These are phyloP conservation scores for Dalbergia oliveri DNA, from an alignment of 306 rosid species.

Conservation along the genomic window DNA sequence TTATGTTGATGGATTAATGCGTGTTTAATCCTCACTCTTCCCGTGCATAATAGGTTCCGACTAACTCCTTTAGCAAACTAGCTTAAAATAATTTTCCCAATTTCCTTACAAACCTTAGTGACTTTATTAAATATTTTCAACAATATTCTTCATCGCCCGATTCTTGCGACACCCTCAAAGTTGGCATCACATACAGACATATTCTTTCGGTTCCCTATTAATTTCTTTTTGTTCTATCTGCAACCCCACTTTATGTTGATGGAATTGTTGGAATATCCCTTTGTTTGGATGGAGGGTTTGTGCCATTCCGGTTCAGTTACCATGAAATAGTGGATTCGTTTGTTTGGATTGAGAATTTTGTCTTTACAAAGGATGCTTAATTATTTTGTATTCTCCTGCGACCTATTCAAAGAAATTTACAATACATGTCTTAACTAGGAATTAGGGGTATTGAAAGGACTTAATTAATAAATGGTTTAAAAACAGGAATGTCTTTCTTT, in stretches of 20 bases:
- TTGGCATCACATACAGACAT: neutral
- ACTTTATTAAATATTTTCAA: too few species aligned
- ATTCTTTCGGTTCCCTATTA: neutral
- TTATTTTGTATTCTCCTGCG: conserved; percentile 17
- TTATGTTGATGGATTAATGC: too few species aligned
- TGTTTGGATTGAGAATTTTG: conserved; percentile 17
- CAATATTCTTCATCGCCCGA: too few species aligned
- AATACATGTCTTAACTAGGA: neutral
- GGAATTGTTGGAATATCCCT: conserved; percentile 33
- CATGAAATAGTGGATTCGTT: neutral
- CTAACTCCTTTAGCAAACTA: too few species aligned
- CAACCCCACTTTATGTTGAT: neutral
- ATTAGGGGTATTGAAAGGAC: conserved; percentile 22
- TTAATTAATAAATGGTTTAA: conserved; percentile 2
- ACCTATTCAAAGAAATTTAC: conserved; percentile 24
- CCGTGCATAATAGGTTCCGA: too few species aligned
- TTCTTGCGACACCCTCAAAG: too few species aligned
- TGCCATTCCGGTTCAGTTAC: neutral
- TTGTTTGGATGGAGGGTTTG: conserved; percentile 27
- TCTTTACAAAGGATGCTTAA: neutral
- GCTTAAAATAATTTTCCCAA: too few species aligned
- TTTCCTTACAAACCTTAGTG: too few species aligned
- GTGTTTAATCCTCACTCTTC: too few species aligned
- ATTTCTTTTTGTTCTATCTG: neutral
- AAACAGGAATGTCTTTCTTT: conserved; percentile 24